Percentiles rank a stretch among this genome's conserved stretches.
Conservation (phyloP, 2,329 filamentous ascomycete species). For the Paecilomyces sp. region DNA sequence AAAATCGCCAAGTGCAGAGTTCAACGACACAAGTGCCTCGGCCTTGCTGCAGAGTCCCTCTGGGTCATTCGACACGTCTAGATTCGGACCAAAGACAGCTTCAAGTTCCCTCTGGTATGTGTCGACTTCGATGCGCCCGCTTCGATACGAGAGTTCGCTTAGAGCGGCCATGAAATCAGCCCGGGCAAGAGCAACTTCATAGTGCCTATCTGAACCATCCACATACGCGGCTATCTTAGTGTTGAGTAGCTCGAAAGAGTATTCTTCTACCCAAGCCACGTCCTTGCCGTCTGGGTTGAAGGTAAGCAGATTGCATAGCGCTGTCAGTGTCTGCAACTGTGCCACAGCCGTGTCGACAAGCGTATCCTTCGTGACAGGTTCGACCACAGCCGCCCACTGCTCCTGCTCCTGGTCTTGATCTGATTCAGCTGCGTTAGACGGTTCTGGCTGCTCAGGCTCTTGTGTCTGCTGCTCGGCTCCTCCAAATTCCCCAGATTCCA, state of each 20-base stretch:
- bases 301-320: constrained; percentile 43
- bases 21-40: constrained; percentile 49
- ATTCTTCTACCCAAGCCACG: constrained; percentile 53
- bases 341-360: constrained; percentile 63
- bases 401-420: constrained; percentile 37
- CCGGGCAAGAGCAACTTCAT: constrained; percentile 48
- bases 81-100: constrained; percentile 31
- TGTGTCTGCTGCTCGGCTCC: constrained; percentile 10
- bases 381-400: constrained; percentile 60
- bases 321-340: constrained; percentile 51
- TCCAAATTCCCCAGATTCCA: constrained; percentile 18
- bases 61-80: constrained; percentile 37
- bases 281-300: constrained; percentile 31
- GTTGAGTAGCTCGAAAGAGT: constrained; percentile 46
- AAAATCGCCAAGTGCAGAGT: constrained; percentile 38
- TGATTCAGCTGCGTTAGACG: constrained; percentile 9
- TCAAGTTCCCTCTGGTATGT: constrained; percentile 45
- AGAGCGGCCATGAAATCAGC: constrained; percentile 52
- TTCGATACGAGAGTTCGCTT: constrained; percentile 51
- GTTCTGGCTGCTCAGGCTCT: constrained; percentile 1
- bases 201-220: constrained; percentile 34
- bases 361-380: constrained; percentile 56
- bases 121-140: constrained; percentile 40
- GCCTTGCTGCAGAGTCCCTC: constrained; percentile 49
- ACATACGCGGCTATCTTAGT: constrained; percentile 50